Base-by-base conservation (phyloP, 495 filamentous ascomycete genomes). In the Daldinia concentrica region DNA sequence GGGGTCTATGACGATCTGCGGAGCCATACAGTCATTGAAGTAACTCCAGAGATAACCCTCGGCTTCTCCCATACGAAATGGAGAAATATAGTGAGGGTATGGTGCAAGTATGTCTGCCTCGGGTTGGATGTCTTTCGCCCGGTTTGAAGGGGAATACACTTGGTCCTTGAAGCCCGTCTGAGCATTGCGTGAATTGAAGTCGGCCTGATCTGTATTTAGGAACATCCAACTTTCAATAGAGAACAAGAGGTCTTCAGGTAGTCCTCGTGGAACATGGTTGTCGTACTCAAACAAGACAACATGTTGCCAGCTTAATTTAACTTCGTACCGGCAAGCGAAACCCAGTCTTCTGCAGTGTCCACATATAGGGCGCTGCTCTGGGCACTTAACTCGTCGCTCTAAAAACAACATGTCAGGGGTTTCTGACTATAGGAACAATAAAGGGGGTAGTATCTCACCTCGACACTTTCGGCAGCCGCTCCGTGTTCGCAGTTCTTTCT, bases 201-300 rank as follows among this genome's bases (percentile, higher is more conserved):
- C 70, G 8, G 64, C 32, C 17, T 65, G 70, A n/a, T 9, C 24
- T 6, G 55, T 62, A 37, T 73, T 65, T 4, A 73, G 50, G 29
- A 73, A 73, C 70, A 73, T 73, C 64, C 70, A 73, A 24, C 50
- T 57, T 19, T 64, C 60, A 37, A 73, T 73, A 17, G 70, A 65
- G 50, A 68, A 30, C 8, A 73, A 11, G 7, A 73, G 56, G 32
- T 73, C 70, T 6, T 62, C 3, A 14, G 70, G 69, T 36, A 72
- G 45, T 11, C 27, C 34, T 24, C 9, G 60, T 52, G 34, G 22
- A 12, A 48, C 24, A 45, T 41, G n/a, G 4, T 43, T 12, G 17
- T 37, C 22, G 11, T 19, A 26, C 7, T 57, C 39, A 39, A 39
- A 61, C 8, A 65, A 36, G 55, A 69, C 51, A 12, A 62, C 56